Percentiles rank a stretch among this genome's conserved stretches.
Evolutionary conservation across 2,329 filamentous ascomycete genomes (phyloP).

Genomic region (Arthrobotrys sinensis): DNA sequence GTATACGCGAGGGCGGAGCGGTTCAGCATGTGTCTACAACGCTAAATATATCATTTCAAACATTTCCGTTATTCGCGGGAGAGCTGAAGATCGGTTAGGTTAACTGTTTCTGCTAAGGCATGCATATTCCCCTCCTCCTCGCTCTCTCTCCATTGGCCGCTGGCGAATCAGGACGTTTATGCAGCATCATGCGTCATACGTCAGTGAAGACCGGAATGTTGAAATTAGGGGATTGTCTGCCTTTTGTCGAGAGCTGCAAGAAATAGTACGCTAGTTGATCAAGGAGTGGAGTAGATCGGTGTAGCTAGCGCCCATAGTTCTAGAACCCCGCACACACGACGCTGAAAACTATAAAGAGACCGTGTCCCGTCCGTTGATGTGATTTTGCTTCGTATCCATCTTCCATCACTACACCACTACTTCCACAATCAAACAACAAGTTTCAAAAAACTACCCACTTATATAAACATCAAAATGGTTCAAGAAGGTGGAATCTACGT

Average conservation of each 20-base stretch:
- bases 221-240: conserved; percentile 8
- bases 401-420: not conserved
- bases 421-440: not conserved
- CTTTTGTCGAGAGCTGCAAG: conserved; percentile 12
- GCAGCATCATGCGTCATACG: conserved; percentile 26
- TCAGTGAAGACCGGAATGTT: conserved; percentile 24
- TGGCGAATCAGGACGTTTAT: conserved; percentile 24
- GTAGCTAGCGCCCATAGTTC: not conserved
- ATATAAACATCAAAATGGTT: conserved; percentile 41
- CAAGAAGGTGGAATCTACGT: conserved; percentile 26
- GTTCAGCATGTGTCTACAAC: conserved; percentile 21
- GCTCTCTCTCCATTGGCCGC: not conserved
- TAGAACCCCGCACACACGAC: conserved; percentile 13
- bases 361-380: not conserved
- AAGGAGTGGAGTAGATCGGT: conserved; percentile 7
- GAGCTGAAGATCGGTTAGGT: conserved; percentile 19
- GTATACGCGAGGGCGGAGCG: conserved; percentile 23
- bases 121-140: not conserved
- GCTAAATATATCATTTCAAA: conserved; percentile 5
- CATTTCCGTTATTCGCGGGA: conserved; percentile 12
- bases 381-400: not conserved
- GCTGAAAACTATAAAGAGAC: conserved; percentile 8
- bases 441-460: not conserved
- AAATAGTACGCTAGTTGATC: conserved; percentile 20
- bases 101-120: conserved; percentile 3